Evolutionary conservation across 2,329 filamentous ascomycete genomes (phyloP), one percentile per base, ranked within the genome.

Genomic region (Biscogniauxia mediterranea): DNA sequence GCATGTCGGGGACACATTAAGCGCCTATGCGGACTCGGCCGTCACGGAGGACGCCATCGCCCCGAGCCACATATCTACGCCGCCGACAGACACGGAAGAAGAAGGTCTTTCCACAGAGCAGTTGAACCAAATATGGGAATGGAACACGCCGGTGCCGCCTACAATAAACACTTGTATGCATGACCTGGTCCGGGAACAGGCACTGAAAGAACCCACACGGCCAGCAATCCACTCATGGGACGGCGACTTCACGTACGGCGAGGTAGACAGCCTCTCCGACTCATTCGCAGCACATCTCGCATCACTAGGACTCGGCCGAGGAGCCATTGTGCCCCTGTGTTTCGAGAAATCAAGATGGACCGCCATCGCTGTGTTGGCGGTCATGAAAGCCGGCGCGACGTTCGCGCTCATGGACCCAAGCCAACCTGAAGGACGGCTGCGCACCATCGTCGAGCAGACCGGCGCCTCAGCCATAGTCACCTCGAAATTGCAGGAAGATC

Each of bases 171-270:
- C 68, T 53, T 81, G 78, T 63, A 80, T 82, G 73, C 81, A 83
- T 62, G 78, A 82, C 51, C 69, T 82, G 59, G 76, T 84, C 58
- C 71, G 74, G 9, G 73, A 77, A 13, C 75, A 75, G 56, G 77
- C 77, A 13, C 64, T 61, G 13, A 61, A 66, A 23, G 72, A 76
- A 2, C 79, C 80, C 1, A 65, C 74, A n/a, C 72, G 74, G 21
- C 64, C 75, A 5, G 81, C 81, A 25, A 75, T 83, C n/a, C 70
- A 79, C 58, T 81, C 81, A 0, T 83, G 80, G 80, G 81, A 83
- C 61, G 81, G 81, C 38, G 68, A 69, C 58, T 75, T 81, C 57
- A 81, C 79, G 2, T 83, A 83, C 62, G 58, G 68, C 42, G 75
- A 82, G 54, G 71, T 83, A 1, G 78, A 82, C 42, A 63, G 68